Base-by-base conservation (phyloP, 495 filamentous ascomycete species). In the Hypoxylon trugodes region DNA sequence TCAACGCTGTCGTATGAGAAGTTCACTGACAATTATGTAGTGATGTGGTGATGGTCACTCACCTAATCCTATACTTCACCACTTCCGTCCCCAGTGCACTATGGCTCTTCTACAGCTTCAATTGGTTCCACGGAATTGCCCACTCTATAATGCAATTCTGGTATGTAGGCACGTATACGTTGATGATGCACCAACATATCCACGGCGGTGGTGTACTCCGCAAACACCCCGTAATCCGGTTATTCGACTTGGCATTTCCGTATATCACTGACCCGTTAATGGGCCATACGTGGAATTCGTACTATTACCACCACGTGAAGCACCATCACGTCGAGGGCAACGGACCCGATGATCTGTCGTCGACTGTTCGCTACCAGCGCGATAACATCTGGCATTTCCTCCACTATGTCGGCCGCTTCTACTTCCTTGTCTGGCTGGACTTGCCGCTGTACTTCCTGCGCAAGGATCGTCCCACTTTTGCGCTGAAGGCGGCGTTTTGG, bases 221-320 rank as follows among this genome's bases (percentile, higher is more conserved):
- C 3, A 78, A 76, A 46, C 64, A 58, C 24, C 32, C 28, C 6
- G 32, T 46, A 58, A 46, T 66, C n/a, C 54, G 36, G 6, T 37
- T 66, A 1, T 85, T 81, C 53, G 89, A 93, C 67, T 61, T 68
- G 3, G 30, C 77, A 1, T 94, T 91, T 68, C 90, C 90, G 1
- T 94, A 92, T 64, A 66, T 92, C 13, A 74, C 84, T 22, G 88
- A 91, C 61, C 90, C 90, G 2, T 70, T 94, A 57, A 88, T 90
- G 80, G 90, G 90, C 1, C 90, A 93, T 63, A 92, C 90, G 0
- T 93, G 89, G 89, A 89, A 93, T 72, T 87, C 84, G 7, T 94
- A 93, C 73, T 94, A 81, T 69, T 92, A 91, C 66, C 90, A 94
- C 71, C 90, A 93, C 62, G 88, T 92, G 59, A 92, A 94, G 75